Evolutionary conservation across 495 filamentous ascomycete genomes (phyloP).

Genomic region (Viridothelium virens): DNA sequence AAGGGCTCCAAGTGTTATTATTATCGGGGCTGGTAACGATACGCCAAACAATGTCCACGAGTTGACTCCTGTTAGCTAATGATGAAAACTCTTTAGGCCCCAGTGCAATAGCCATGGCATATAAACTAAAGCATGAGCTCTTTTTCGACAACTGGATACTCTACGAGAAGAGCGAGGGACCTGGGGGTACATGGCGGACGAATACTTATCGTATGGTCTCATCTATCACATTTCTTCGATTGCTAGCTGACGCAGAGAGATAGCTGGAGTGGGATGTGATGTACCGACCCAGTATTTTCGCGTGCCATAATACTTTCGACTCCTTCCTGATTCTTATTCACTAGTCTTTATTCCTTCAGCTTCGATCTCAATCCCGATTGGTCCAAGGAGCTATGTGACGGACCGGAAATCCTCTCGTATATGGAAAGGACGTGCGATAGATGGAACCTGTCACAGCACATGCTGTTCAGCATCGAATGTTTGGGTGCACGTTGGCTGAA

Average conservation of each 20-base stretch:
- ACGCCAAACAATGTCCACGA: background rate
- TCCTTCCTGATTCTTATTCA: background rate
- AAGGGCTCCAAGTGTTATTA: slow-evolving; percentile 13
- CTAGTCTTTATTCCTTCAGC: slow-evolving; percentile 29
- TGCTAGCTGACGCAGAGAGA: background rate
- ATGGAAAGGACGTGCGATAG: slow-evolving; percentile 35
- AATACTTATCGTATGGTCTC: slow-evolving; percentile 26
- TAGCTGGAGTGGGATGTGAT: slow-evolving; percentile 24
- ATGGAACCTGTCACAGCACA: slow-evolving; percentile 30
- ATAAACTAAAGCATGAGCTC: slow-evolving; percentile 28
- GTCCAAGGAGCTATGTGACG: slow-evolving; percentile 29
- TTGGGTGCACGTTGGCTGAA: slow-evolving; percentile 28
- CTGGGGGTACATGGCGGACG: slow-evolving; percentile 30
- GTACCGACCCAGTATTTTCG: slow-evolving; percentile 20
- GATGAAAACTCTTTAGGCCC: slow-evolving; percentile 4
- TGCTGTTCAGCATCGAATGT: slow-evolving; percentile 25
- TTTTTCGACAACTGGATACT: slow-evolving; percentile 28
- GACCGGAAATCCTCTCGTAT: slow-evolving; percentile 28
- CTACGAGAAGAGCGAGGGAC: slow-evolving; percentile 27
- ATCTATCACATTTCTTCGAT: background rate
- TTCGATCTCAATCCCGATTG: slow-evolving; percentile 33
- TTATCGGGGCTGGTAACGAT: slow-evolving; percentile 14
- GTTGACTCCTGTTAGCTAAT: background rate
- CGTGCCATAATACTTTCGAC: background rate
- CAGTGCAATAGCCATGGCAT: slow-evolving; percentile 29